Evolutionary conservation across 1,284 basidiomycete genomes (phyloP).

Genomic region (Trametes sp.): DNA sequence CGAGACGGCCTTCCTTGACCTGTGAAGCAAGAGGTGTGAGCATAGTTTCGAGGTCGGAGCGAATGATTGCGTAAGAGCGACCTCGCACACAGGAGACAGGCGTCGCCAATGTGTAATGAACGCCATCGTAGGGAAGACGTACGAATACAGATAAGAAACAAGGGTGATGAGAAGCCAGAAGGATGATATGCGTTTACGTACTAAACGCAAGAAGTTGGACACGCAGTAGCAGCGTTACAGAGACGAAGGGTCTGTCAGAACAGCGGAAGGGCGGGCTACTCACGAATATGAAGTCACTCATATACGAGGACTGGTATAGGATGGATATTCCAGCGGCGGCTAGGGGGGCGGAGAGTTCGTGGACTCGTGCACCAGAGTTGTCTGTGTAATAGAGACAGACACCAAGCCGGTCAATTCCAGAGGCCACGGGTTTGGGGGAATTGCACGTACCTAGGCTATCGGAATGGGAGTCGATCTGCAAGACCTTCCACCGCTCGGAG

Average conservation of each 20-base stretch:
- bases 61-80: background rate
- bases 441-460: constrained; percentile 62
- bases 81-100: background rate
- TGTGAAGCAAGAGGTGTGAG: constrained; percentile 37
- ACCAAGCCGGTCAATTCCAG: constrained; percentile 3
- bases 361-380: constrained; percentile 75
- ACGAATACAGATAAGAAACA: constrained; percentile 11
- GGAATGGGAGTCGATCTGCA: constrained; percentile 79
- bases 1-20: constrained; percentile 72
- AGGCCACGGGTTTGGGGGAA: constrained; percentile 1
- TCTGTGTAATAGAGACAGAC: constrained; percentile 48
- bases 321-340: constrained; percentile 85
- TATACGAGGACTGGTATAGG: constrained; percentile 85
- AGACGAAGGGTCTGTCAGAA: background rate
- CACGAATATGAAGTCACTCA: constrained; percentile 86
- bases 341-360: constrained; percentile 80
- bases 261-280: constrained; percentile 35
- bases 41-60: background rate
- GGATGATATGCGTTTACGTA: constrained; percentile 8
- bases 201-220: background rate
- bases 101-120: constrained; percentile 7
- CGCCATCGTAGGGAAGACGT: background rate
- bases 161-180: constrained; percentile 8
- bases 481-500: constrained; percentile 74
- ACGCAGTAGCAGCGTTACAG: background rate